These are phyloP conservation scores for Aureobasidium musti DNA, from an alignment of 2,329 filamentous ascomycete species.

Conservation along the genomic window DNA sequence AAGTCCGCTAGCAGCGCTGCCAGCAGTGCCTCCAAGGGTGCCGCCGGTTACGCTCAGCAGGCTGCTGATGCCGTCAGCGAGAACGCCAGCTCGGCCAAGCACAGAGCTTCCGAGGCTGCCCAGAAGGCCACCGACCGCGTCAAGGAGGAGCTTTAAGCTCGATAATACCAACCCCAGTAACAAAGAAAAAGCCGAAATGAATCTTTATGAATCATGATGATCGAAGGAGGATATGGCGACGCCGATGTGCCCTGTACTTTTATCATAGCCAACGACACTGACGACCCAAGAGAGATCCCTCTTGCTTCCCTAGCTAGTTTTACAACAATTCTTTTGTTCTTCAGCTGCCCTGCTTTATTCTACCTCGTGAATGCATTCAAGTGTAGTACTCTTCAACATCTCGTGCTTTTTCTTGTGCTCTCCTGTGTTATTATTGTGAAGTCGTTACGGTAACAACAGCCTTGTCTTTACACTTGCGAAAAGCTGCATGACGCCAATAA, in stretches of 20 bases:
- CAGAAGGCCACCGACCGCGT: conserved; percentile 42
- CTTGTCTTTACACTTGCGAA: not conserved
- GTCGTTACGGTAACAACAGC: not conserved
- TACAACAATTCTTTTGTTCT: not conserved
- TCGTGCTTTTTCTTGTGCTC: not conserved
- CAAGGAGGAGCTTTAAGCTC: conserved; percentile 51
- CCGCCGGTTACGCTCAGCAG: conserved; percentile 35
- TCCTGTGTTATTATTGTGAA: not conserved
- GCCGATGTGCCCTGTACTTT: conserved; percentile 13
- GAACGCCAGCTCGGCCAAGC: conserved; percentile 42
- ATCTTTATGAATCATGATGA: conserved; percentile 29
- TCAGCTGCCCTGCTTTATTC: not conserved
- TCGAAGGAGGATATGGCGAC: conserved; percentile 13
- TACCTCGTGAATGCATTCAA: not conserved
- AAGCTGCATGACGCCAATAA: too few relatives aligned
- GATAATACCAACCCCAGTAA: conserved; percentile 3
- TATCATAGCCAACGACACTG: conserved; percentile 22
- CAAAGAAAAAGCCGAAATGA: conserved; percentile 15
- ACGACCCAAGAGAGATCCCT: conserved; percentile 2
- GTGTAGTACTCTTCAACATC: too few relatives aligned
- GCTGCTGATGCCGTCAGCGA: conserved; percentile 39
- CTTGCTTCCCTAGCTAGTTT: conserved; percentile 8
- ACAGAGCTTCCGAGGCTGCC: conserved; percentile 35
- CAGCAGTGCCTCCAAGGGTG: conserved; percentile 35
- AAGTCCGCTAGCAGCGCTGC: conserved; percentile 31